phyloP scores from a whole-genome alignment of 2,329 filamentous ascomycete species.

The Fusarium sp. region DNA sequence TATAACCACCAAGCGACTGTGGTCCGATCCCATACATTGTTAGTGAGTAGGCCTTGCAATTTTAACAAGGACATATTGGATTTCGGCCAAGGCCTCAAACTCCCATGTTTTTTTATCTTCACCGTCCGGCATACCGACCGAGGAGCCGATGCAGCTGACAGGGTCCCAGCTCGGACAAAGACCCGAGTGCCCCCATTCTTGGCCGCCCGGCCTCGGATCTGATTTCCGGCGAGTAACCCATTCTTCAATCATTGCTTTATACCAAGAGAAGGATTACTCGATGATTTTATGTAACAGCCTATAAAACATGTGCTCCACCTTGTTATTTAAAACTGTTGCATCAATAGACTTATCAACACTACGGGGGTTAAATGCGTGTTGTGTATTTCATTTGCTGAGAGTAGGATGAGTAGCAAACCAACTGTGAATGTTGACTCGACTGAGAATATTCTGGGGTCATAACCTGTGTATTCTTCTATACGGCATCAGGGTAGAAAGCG shows the following conservation, averaged over 20 bases:
- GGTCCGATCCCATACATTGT: no score
- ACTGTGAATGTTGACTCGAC: no score
- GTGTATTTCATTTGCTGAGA: no score
- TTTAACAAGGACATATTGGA: background rate
- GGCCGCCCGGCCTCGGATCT: slow-evolving; percentile 12
- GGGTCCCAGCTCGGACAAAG: slow-evolving; percentile 6
- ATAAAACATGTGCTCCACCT: background rate
- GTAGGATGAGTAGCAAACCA: no score
- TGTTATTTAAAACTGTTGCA: no score
- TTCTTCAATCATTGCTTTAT: background rate
- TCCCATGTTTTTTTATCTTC: slow-evolving; percentile 1
- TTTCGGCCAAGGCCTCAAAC: background rate
- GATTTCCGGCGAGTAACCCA: background rate
- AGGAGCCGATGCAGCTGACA: slow-evolving; percentile 42
- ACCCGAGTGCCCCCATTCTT: slow-evolving; percentile 7
- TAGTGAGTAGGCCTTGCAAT: no score
- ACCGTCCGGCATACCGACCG: slow-evolving; percentile 39
- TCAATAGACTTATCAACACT: background rate
- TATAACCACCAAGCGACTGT: no score
- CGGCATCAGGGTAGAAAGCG: no score
- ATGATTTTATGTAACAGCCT: background rate
- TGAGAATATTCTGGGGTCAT: no score
- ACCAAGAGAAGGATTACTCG: slow-evolving; percentile 9
- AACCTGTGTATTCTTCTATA: no score
- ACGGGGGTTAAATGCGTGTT: no score